A percentile compares a stretch with the other conserved stretches of the same genome.
phyloP scores from a whole-genome alignment of 2,329 filamentous ascomycete genomes.

The Diatrype stigma region DNA sequence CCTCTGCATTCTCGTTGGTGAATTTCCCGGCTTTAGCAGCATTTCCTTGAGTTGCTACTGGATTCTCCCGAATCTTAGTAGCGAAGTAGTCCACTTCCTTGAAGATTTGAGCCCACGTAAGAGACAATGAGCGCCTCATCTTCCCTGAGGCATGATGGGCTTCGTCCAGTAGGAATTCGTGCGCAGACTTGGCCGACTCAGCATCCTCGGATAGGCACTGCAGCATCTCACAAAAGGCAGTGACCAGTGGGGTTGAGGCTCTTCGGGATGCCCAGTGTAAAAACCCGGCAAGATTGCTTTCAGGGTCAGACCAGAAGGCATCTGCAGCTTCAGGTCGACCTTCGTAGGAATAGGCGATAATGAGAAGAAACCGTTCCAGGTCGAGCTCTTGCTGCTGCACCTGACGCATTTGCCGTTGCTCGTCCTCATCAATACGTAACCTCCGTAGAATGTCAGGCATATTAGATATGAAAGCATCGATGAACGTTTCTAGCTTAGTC shows the following conservation, averaged over 20 bases:
- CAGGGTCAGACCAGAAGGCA: conserved; percentile 87
- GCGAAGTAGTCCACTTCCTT: conserved; percentile 84
- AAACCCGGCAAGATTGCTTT: conserved; percentile 91
- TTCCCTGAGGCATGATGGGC: conserved; percentile 69
- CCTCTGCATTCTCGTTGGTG: conserved; percentile 65
- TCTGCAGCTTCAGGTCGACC: conserved; percentile 77
- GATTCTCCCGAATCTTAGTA: conserved; percentile 70
- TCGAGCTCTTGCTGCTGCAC: conserved; percentile 65
- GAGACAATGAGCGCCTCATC: conserved; percentile 74
- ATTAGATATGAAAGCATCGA: conserved; percentile 91
- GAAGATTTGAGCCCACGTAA: conserved; percentile 93
- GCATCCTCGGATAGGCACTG: conserved; percentile 81
- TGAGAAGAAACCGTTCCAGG: conserved; percentile 84
- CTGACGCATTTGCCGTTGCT: conserved; percentile 68
- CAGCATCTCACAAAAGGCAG: conserved; percentile 94
- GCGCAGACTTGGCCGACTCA: conserved; percentile 77
- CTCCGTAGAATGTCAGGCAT: conserved; percentile 87
- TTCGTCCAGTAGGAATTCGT: conserved; percentile 87
- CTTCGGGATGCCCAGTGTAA: conserved; percentile 95
- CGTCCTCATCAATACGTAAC: conserved; percentile 83
- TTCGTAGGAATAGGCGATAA: conserved; percentile 90
- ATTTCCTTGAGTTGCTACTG: conserved; percentile 49
- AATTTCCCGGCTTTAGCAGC: conserved; percentile 57
- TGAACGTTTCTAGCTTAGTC: conserved; percentile 79
- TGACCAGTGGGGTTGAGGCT: conserved; percentile 92